These are phyloP conservation scores for Rhododendron ovatum DNA, from an alignment of 148 eudicot species.

Conservation along the genomic window DNA sequence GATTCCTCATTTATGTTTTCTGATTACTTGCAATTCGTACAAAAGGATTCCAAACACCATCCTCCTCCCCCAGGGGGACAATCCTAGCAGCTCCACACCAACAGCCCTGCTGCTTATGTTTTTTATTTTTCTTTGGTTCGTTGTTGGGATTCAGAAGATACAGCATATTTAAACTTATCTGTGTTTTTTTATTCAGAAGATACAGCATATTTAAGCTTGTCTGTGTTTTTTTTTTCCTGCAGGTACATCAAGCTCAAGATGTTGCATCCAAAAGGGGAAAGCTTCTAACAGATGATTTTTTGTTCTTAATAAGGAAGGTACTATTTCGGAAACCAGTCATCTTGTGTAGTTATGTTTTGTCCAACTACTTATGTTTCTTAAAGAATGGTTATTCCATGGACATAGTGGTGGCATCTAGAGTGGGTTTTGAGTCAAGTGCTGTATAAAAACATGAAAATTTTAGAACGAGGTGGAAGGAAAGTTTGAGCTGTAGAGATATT, in stretches of 20 bases:
- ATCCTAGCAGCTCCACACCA: not conserved
- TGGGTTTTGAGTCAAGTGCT: not conserved
- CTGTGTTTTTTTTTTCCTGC: slow-evolving; percentile 11
- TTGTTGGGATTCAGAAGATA: not conserved
- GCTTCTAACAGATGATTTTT: slow-evolving; percentile 84
- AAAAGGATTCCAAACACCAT: not conserved
- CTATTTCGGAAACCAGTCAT: not conserved
- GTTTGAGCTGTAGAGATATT: not conserved
- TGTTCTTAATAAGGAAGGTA: slow-evolving; percentile 90
- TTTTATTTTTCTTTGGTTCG: not conserved
- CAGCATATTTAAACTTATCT: not conserved
- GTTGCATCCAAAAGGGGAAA: slow-evolving; percentile 81
- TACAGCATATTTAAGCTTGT: not conserved
- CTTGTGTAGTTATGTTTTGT: not conserved
- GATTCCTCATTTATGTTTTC: not conserved
- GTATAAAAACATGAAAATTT: not conserved
- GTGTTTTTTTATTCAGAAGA: not conserved
- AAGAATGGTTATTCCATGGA: not conserved
- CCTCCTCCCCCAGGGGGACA: too few relatives aligned
- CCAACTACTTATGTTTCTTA: not conserved
- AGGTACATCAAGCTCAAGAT: slow-evolving; percentile 97
- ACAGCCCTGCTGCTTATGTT: not conserved
- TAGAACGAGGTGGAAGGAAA: not conserved
- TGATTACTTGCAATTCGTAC: not conserved
- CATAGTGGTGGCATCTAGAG: not conserved